Evolutionary conservation across 257 asterid species (phyloP).

Genomic region (Solanum appendiculatum): DNA sequence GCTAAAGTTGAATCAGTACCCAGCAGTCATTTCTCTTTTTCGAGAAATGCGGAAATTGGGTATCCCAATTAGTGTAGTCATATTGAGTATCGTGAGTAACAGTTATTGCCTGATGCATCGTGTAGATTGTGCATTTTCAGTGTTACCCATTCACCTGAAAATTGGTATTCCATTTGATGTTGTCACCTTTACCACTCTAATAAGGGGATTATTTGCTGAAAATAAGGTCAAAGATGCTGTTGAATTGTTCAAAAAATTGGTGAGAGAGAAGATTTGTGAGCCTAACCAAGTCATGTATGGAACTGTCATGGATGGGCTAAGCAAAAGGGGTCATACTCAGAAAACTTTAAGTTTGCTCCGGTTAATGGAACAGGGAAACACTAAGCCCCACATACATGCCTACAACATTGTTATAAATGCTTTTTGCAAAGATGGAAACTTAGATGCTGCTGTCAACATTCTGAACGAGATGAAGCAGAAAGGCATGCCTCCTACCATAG

Average conservation of each 20-base stretch:
- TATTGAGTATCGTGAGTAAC: background rate
- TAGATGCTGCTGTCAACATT: background rate
- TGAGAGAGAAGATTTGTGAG: background rate
- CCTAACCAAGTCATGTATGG: background rate
- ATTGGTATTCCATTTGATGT: fast-evolving
- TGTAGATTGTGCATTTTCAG: background rate
- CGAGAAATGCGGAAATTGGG: background rate
- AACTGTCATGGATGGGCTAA: background rate
- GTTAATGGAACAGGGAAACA: background rate
- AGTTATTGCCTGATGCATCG: background rate
- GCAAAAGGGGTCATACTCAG: background rate
- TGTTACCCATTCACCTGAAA: background rate
- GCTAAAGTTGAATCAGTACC: background rate
- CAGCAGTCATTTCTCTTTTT: background rate
- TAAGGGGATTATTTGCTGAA: background rate
- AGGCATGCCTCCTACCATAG: background rate
- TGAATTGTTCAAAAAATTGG: background rate
- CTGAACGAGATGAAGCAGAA: background rate
- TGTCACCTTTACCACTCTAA: background rate
- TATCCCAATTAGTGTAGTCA: background rate
- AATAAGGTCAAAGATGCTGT: background rate
- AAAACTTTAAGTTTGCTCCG: background rate
- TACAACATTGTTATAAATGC: background rate
- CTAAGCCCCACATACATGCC: background rate
- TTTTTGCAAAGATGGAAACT: background rate